A percentile compares a stretch with the other conserved stretches of the same genome.
phyloP scores from a whole-genome alignment of 2,329 filamentous ascomycete species.

The Paecilomyces sp. region DNA sequence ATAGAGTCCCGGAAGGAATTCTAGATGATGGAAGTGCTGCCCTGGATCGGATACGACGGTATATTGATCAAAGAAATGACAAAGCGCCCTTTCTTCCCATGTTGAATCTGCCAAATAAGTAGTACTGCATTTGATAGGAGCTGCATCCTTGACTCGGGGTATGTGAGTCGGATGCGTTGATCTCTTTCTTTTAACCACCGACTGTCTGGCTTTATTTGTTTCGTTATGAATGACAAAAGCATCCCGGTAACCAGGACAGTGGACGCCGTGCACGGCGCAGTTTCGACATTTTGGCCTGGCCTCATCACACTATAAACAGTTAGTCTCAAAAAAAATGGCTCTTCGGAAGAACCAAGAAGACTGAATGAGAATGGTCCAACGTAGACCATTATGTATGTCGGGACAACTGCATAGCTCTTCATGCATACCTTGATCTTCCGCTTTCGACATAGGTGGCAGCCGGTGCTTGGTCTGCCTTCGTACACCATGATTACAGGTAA shows the following conservation, averaged over 20 bases:
- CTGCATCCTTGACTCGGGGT: neutral
- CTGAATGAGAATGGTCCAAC: too few species aligned
- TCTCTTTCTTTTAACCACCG: neutral
- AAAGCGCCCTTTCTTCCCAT: slow-evolving; percentile 31
- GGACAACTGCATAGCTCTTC: neutral
- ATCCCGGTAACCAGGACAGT: slow-evolving; percentile 30
- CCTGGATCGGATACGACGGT: slow-evolving; percentile 18
- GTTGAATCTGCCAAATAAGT: slow-evolving; percentile 19
- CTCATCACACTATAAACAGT: slow-evolving; percentile 26
- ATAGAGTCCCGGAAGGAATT: slow-evolving; percentile 30
- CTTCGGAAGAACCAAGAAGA: neutral
- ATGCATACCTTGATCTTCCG: slow-evolving; percentile 31
- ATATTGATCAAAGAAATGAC: slow-evolving; percentile 36
- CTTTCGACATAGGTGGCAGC: slow-evolving; percentile 32
- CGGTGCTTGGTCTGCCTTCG: slow-evolving; percentile 31
- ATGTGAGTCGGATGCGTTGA: neutral
- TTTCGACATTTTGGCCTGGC: slow-evolving; percentile 28
- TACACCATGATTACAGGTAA: slow-evolving; percentile 28
- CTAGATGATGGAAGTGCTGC: slow-evolving; percentile 24
- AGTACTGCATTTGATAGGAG: slow-evolving; percentile 7
- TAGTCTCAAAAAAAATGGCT: neutral
- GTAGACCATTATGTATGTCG: too few species aligned
- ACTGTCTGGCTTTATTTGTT: slow-evolving; percentile 20
- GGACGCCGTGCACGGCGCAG: slow-evolving; percentile 26
- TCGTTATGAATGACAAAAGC: slow-evolving; percentile 29